Conservation (phyloP, 306 rosid genomes). For the Delonix regia region DNA sequence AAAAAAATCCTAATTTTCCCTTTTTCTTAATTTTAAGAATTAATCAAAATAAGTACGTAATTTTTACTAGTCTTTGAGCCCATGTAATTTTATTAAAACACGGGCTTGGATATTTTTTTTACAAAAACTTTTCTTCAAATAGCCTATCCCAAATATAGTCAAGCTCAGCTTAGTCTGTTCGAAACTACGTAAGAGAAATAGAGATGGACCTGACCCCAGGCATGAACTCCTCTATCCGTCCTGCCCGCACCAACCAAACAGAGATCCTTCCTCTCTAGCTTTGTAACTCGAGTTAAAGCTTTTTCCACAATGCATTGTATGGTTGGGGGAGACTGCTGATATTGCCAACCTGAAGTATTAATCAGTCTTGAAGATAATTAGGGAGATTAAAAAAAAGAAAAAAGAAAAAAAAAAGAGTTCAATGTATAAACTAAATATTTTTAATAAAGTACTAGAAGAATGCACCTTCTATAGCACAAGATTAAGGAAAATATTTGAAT, state of each 20-base stretch:
- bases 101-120: neutral
- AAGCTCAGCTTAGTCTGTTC: neutral
- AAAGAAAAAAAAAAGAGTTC: neutral
- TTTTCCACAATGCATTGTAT: conserved; percentile 75
- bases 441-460: neutral
- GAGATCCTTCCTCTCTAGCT: conserved; percentile 81
- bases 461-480: conserved; percentile 29
- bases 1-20: neutral
- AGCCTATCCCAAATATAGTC: neutral
- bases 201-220: conserved; percentile 91
- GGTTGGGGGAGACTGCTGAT: conserved; percentile 90
- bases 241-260: conserved; percentile 84
- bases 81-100: neutral
- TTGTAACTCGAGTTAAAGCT: conserved; percentile 68
- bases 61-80: neutral
- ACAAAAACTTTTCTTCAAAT: neutral
- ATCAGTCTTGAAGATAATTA: conserved; percentile 19
- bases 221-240: conserved; percentile 93
- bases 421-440: conserved; percentile 1
- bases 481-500: neutral
- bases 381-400: neutral
- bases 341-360: conserved; percentile 84
- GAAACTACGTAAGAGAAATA: conserved; percentile 31
- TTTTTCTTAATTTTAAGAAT: neutral
- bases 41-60: neutral